Conservation (phyloP, 2,329 filamentous ascomycete genomes). For the Ustulina deusta region DNA sequence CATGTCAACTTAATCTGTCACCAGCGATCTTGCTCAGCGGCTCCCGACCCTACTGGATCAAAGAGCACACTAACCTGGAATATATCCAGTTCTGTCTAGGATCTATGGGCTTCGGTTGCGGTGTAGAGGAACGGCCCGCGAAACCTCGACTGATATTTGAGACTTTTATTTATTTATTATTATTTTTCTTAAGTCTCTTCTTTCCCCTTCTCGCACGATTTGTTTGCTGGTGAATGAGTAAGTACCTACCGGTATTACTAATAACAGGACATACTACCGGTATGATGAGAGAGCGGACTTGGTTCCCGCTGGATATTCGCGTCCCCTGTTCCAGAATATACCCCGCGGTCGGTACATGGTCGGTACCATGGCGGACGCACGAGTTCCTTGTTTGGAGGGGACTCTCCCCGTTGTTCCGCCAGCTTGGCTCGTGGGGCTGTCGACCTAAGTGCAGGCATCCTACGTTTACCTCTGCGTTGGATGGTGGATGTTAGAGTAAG, state of each 20-base stretch:
- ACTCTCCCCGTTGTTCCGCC: slow-evolving; percentile 34
- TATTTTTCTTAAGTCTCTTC: no score
- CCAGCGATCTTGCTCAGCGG: slow-evolving; percentile 20
- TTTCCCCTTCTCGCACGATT: no score
- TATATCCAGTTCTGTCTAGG: not conserved
- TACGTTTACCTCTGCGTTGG: not conserved
- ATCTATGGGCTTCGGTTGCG: slow-evolving; percentile 5
- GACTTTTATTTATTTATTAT: no score
- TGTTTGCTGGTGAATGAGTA: not conserved
- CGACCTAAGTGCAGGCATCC: not conserved
- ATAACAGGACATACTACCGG: not conserved
- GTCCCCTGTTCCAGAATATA: slow-evolving; percentile 9
- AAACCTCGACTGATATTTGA: slow-evolving; percentile 21
- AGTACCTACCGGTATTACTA: no score
- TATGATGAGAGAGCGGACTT: not conserved
- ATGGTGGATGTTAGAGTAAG: not conserved
- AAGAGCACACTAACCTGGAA: not conserved
- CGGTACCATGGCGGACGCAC: not conserved
- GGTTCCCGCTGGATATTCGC: not conserved
- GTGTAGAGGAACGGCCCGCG: slow-evolving; percentile 34
- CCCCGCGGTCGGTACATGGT: slow-evolving; percentile 3
- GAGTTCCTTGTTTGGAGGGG: slow-evolving; percentile 16
- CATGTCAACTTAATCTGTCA: slow-evolving; percentile 33
- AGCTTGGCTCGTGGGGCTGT: slow-evolving; percentile 22
- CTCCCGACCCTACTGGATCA: slow-evolving; percentile 11